Base-by-base conservation (phyloP, 345 rosid genomes). In the Pistacia vera region DNA sequence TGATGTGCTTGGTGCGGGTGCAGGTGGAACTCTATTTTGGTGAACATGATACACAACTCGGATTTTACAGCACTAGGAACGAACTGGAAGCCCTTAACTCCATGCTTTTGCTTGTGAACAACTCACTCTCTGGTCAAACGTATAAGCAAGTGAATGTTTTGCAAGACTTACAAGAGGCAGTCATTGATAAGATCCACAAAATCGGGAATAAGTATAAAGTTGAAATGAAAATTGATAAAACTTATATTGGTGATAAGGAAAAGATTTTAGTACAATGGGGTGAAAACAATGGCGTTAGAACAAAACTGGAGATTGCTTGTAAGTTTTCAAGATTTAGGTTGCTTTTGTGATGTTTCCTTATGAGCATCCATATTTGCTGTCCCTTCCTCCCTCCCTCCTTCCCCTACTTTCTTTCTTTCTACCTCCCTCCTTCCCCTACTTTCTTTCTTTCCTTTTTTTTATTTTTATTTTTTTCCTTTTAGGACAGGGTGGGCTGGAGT, bases 21-120 rank as follows among this genome's bases (percentile, higher is more conserved):
- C 88, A 96, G 99, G 95, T 86, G 75, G 98, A 96, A 72, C 88
- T 96, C 72, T 96, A 93, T 74, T 96, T 96, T 83, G 85, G 88
- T 20, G 88, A 87, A 70, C 81, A 64, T 71, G 78, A 72, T 8
- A 80, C 75, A 56, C 79, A 85, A 48, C 9, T 71, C 48, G 94
- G 88, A 79, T 77, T 71, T 63, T 89, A 83, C 76, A 89, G 92
- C 41, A 35, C 76, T 69, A 90, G 90, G 83, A 96, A 93, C 69
- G 99, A 96, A 81, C 75, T 93, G 85, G 91, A 91, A 77, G 86
- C 94, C 84, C 92, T 91, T 38, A 89, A 79, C 79, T 90, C 81
- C 46, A 76, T 91, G 77, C 87, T 92, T 71, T 75, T 80, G 18
- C 86, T 59, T 55, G 75, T 88, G 41, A 75, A 84, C 48, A 63